A percentile compares a stretch with the other conserved stretches of the same genome.
Evolutionary conservation across 768 basidiomycete genomes (phyloP).

Genomic region (Suillus bovinus): DNA sequence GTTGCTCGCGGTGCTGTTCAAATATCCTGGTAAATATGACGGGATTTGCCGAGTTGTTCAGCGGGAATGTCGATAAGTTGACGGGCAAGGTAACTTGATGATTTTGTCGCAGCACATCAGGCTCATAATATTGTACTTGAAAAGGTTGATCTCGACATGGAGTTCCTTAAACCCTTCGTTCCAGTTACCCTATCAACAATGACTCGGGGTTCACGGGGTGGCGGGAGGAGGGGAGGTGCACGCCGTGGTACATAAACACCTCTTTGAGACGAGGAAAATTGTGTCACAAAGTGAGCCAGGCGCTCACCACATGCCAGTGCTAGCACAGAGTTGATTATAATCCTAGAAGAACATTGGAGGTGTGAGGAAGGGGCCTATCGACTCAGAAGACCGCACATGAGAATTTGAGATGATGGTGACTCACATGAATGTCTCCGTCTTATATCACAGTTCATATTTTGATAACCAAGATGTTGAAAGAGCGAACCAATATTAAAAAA

Average conservation of each 20-base stretch:
- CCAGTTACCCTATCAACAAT: neutral
- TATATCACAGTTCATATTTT: too few species aligned
- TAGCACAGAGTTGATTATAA: neutral
- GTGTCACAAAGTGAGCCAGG: neutral
- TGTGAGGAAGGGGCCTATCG: too few species aligned
- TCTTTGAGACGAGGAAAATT: neutral
- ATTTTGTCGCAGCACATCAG: neutral
- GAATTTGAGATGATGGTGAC: too few species aligned
- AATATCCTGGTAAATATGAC: slow-evolving; percentile 7
- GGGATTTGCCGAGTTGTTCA: neutral
- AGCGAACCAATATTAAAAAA: too few species aligned
- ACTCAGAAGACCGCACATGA: too few species aligned
- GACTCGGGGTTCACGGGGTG: too few species aligned
- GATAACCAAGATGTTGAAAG: too few species aligned
- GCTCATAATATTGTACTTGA: neutral
- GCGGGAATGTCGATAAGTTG: neutral
- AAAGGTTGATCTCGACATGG: slow-evolving; percentile 16
- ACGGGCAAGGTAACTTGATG: slow-evolving; percentile 1
- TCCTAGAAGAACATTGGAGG: neutral
- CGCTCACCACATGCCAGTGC: neutral
- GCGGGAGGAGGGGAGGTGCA: too few species aligned
- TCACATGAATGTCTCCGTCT: too few species aligned
- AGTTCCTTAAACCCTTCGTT: slow-evolving; percentile 3
- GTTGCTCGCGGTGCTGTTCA: slow-evolving; percentile 2
- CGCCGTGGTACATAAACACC: neutral